A percentile compares a stretch with the other conserved stretches of the same genome.
These are phyloP conservation scores for Geosmithia morbida DNA, from an alignment of 2,329 filamentous ascomycete genomes.

Conservation along the genomic window DNA sequence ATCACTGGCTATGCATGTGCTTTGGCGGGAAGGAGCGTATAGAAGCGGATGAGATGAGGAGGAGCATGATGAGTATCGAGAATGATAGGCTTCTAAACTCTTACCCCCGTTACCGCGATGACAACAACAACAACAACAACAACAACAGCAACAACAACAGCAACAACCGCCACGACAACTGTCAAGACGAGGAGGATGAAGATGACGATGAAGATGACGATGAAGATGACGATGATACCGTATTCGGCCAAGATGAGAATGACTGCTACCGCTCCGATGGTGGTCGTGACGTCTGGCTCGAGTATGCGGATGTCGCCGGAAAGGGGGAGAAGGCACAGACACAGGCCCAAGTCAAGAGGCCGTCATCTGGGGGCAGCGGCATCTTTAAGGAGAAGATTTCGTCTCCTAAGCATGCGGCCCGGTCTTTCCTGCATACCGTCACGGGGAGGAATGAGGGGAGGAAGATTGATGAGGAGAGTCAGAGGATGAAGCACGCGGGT, in stretches of 20 bases:
- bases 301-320: not conserved
- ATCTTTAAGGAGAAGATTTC: not conserved
- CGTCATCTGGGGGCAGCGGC: not conserved
- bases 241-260: not conserved
- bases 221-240: slow-evolving; percentile 1
- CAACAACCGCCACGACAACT: not conserved
- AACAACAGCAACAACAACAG: not conserved
- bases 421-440: slow-evolving; percentile 5
- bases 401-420: not conserved
- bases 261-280: not conserved
- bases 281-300: not conserved
- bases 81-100: not conserved
- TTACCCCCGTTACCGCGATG: not conserved
- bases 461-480: not conserved
- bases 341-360: not conserved
- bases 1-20: slow-evolving; percentile 1
- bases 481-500: not conserved
- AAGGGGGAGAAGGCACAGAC: not conserved
- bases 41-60: not conserved
- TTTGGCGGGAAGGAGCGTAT: not conserved
- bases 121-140: not conserved
- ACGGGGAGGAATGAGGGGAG: slow-evolving; percentile 7
- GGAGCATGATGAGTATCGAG: not conserved
- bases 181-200: not conserved
- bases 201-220: not conserved